These are phyloP conservation scores for Amphirosellinia nigrospora DNA, from an alignment of 495 filamentous ascomycete species.

Conservation along the genomic window DNA sequence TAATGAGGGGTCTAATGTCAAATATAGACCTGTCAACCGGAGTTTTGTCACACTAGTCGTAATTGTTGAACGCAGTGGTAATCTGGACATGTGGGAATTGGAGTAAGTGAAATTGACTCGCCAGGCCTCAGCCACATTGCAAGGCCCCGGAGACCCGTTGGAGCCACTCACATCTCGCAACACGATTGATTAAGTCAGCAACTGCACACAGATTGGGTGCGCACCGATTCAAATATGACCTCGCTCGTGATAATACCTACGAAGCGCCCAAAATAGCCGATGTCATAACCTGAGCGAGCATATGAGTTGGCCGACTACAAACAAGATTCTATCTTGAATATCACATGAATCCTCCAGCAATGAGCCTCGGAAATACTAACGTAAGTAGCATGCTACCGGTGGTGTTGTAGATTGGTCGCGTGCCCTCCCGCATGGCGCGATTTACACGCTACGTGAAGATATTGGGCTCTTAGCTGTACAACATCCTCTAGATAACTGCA, in stretches of 20 bases:
- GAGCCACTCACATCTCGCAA: neutral
- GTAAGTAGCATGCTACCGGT: no score
- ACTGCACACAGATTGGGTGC: constrained; percentile 6
- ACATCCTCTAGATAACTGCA: neutral
- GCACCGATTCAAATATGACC: neutral
- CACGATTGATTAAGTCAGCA: neutral
- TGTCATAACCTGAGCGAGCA: neutral
- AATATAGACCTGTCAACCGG: no score
- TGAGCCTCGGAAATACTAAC: neutral
- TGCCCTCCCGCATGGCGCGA: neutral
- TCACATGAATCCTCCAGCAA: no score
- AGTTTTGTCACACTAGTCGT: no score
- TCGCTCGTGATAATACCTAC: neutral
- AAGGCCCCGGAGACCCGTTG: neutral
- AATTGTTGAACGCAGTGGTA: no score
- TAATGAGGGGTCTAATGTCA: no score
- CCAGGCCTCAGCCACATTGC: constrained; percentile 2
- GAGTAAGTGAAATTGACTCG: no score
- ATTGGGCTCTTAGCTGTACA: neutral
- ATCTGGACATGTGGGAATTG: no score
- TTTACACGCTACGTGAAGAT: neutral
- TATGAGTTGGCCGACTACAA: neutral
- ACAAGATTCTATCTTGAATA: neutral
- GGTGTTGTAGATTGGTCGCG: neutral
- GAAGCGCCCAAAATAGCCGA: neutral